Evolutionary conservation across 257 asterid genomes (phyloP).

Genomic region (Cinchona pubescens): DNA sequence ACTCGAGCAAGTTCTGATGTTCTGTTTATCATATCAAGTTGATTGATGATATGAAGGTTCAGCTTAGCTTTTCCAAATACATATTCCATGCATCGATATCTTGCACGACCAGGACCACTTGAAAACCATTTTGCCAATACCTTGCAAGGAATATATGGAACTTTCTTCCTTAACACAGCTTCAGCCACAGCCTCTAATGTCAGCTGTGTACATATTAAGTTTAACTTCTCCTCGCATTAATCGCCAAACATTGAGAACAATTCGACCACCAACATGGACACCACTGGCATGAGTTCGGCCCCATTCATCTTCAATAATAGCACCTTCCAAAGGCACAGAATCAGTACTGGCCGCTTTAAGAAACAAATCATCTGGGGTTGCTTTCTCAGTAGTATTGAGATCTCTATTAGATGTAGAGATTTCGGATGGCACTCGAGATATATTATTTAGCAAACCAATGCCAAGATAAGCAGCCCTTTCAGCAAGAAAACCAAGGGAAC

Average conservation of each 20-base stretch:
- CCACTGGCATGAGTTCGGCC: slow-evolving; percentile 99
- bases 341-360: slow-evolving; percentile 43
- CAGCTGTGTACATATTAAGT: slow-evolving; percentile 76
- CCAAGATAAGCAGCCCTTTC: slow-evolving; percentile 95
- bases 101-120: slow-evolving; percentile 82
- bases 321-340: slow-evolving; percentile 42
- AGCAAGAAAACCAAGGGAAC: slow-evolving; percentile 94
- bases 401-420: slow-evolving; percentile 39
- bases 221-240: slow-evolving; percentile 89
- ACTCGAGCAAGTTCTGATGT: slow-evolving; percentile 99
- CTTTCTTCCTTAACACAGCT: slow-evolving; percentile 74
- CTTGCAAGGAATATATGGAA: slow-evolving; percentile 67
- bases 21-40: slow-evolving; percentile 88
- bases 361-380: slow-evolving; percentile 34
- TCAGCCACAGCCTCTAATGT: slow-evolving; percentile 91
- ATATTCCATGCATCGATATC: slow-evolving; percentile 74
- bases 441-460: slow-evolving; percentile 61
- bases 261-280: slow-evolving; percentile 90
- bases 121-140: slow-evolving; percentile 79
- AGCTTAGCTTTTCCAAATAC: slow-evolving; percentile 65
- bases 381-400: slow-evolving; percentile 34
- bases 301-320: slow-evolving; percentile 91
- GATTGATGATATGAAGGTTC: slow-evolving; percentile 76
- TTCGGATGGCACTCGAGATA: slow-evolving; percentile 72
- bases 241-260: slow-evolving; percentile 92